Conservation (phyloP, 495 filamentous ascomycete species). For the Letharia columbiana region DNA sequence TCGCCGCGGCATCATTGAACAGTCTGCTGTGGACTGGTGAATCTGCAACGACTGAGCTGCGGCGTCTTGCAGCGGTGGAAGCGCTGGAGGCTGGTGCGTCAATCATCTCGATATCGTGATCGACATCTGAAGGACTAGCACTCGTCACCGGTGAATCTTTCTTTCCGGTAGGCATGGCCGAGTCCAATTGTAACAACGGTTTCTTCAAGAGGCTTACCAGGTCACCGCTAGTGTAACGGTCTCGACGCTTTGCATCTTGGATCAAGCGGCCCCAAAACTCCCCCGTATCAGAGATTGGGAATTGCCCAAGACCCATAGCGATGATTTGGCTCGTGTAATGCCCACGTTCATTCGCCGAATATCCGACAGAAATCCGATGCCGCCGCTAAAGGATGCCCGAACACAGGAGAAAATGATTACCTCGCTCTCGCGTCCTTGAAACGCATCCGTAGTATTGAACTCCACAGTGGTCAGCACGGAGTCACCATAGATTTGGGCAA, state of each 20-base stretch:
- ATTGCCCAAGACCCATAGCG: slow-evolving; percentile 90
- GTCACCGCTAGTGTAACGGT: slow-evolving; percentile 69
- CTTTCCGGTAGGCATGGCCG: background rate
- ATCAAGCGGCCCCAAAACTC: slow-evolving; percentile 85
- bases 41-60: slow-evolving; percentile 26
- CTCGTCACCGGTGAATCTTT: slow-evolving; percentile 24
- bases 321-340: slow-evolving; percentile 89
- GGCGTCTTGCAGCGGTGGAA: slow-evolving; percentile 20
- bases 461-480: slow-evolving; percentile 70
- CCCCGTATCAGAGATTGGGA: slow-evolving; percentile 76
- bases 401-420: slow-evolving; percentile 99
- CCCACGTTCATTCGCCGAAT: slow-evolving; percentile 99
- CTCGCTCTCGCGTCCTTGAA: slow-evolving; percentile 93
- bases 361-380: slow-evolving; percentile 96
- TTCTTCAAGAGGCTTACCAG: slow-evolving; percentile 41
- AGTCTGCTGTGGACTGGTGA: background rate
- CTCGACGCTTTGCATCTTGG: slow-evolving; percentile 62
- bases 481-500: slow-evolving; percentile 62
- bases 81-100: slow-evolving; percentile 27
- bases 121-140: slow-evolving; percentile 18
- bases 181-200: slow-evolving; percentile 35
- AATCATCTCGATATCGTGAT: slow-evolving; percentile 41
- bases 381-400: slow-evolving; percentile 72
- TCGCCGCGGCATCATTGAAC: slow-evolving; percentile 7
- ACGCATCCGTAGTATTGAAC: slow-evolving; percentile 98